Base-by-base conservation (phyloP, 2,329 filamentous ascomycete species). In the Phaeosphaeria sp. region DNA sequence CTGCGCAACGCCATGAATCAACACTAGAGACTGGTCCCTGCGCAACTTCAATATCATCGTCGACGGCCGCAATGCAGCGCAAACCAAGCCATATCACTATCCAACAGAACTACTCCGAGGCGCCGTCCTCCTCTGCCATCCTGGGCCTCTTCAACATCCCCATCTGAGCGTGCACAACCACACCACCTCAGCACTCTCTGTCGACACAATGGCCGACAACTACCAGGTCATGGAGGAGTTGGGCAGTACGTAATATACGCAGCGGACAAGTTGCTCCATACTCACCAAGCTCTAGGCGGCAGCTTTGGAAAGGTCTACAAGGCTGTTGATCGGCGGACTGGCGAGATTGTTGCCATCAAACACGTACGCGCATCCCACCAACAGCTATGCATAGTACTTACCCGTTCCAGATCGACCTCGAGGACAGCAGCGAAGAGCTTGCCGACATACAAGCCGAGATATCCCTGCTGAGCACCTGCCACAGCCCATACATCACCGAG, bases 381-480 rank as follows among this genome's bases (percentile, higher is more conserved):
- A 20, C 46, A 39, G 18, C 52, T 52, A 46, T 30, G 54, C 55
- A 63, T 46, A 17, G 44, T 60, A 22, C 56, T 68, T 41, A 68
- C 44, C 20, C 46, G 20, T 6, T 46, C 21, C 41, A 98, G 93
- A 98, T 99, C 77, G 95, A 99, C 78, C 91, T 99, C 73, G 95
- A 99, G 80, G 96, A 94, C 57, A 98, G 93, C 82, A 94, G 96
- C 78, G 95, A 99, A 80, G 95, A 99, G 75, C 97, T 99, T 58
- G 90, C 93, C 77, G 95, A 99, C 75, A 98, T 99, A 57, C 94
- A 99, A 72, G 93, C 96, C 74, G 95, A 99, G 76, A 98, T 99
- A 67, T 90, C 92, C 2, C 90, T 99, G 33, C 84, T 99, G 60
- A 95, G 93, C 79, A 97, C 95, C 52, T 99, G 95, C 81, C 90